phyloP scores from a whole-genome alignment of 768 basidiomycete genomes.

The Kwoniella heveanensis region DNA sequence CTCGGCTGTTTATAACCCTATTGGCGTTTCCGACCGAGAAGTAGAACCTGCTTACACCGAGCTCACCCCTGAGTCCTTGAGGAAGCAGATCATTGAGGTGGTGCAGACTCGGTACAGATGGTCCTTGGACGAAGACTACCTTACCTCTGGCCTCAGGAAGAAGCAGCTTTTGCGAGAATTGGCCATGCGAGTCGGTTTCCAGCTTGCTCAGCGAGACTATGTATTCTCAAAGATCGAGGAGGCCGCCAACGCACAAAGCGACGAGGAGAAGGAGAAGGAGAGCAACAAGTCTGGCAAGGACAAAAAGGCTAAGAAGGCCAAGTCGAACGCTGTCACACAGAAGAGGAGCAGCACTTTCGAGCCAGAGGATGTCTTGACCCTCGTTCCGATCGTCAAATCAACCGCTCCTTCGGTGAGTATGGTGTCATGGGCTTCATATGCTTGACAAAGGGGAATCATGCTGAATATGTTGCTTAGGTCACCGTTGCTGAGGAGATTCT shows the following conservation, averaged over 20 bases:
- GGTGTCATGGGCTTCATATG: no score
- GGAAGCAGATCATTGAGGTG: constrained; percentile 49
- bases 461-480: constrained; percentile 34
- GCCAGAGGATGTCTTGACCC: constrained; percentile 57
- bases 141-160: constrained; percentile 50
- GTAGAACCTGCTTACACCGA: constrained; percentile 53
- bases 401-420: constrained; percentile 55
- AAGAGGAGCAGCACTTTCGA: constrained; percentile 50
- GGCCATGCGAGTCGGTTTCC: constrained; percentile 56
- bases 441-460: background rate
- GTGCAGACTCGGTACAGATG: constrained; percentile 57
- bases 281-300: constrained; percentile 29
- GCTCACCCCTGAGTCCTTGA: constrained; percentile 56
- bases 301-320: constrained; percentile 42
- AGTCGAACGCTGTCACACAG: constrained; percentile 28
- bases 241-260: constrained; percentile 16
- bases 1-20: constrained; percentile 52
- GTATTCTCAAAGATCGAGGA: constrained; percentile 36
- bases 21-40: constrained; percentile 38
- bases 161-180: constrained; percentile 58
- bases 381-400: constrained; percentile 57
- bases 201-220: constrained; percentile 57
- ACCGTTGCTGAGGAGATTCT: constrained; percentile 58
- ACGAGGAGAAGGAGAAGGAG: constrained; percentile 22
- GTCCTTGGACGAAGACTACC: constrained; percentile 46